Evolutionary conservation across 1,284 basidiomycete genomes (phyloP), one percentile per base, ranked within the genome.

Genomic region (Ganoderma leucocontextum): DNA sequence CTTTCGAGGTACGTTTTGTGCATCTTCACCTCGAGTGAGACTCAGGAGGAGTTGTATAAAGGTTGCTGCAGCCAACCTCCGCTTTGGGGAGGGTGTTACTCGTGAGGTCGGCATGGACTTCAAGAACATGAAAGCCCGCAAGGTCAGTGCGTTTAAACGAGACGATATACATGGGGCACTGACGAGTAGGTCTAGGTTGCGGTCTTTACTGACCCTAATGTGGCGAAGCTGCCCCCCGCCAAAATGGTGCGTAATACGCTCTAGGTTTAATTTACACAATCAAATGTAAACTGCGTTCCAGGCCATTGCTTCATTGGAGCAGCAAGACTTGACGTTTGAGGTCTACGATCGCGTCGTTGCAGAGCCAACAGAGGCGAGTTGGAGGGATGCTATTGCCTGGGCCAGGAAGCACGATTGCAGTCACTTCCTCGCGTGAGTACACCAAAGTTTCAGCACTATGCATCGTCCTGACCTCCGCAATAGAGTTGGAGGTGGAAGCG

Each of bases 71-170:
- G 92, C 94, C 62, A 97, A 96, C 78, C 82, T 98, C 68, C 86
- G 95, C 63, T 97, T 96, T 77, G 95, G 95, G 2, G 91, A 95
- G 71, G 94, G 95, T 49, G 95, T 95, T 57, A 97, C 95, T 5
- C 85, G 87, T 38, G 96, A 98, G 82, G 94, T 98, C 62, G 97
- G 96, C 33, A 95, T 96, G 93, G 96, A 97, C 80, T 86, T 97
- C 74, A 93, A 92, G 85, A 95, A 96, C 80, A 91, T 95, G 91
- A 92, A 91, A 64, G 93, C 95, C 8, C 86, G 87, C 74, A 95
- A 94, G 85, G 92, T 91, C 71, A 19, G 78, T 13, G 22, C 22
- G 6, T 42, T 29, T 13, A 4, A 15, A 8, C 29, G 3, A 6
- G 12, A 19, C 10, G 10, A 38, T 38, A n/a, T 22, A 19, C 22